phyloP scores from a whole-genome alignment of 2,329 filamentous ascomycete genomes.

The Mycosphaerelloides madeirae region DNA sequence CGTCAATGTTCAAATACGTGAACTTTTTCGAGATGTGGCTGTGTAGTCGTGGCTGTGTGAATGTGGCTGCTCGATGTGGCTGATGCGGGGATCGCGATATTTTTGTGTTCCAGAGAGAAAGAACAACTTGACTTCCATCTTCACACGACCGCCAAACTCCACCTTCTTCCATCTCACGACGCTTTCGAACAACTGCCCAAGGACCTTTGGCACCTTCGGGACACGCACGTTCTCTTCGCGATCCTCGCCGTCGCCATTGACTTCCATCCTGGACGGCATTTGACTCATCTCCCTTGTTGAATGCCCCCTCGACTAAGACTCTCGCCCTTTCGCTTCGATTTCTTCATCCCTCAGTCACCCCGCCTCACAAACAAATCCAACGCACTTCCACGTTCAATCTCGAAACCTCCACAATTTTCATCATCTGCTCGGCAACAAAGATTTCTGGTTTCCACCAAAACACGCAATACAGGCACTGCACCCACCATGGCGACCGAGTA shows the following conservation, averaged over 20 bases:
- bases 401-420: slow-evolving; percentile 10
- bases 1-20: not conserved
- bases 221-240: not conserved
- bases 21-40: slow-evolving; percentile 2
- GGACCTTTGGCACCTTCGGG: not conserved
- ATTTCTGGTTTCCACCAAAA: slow-evolving; percentile 24
- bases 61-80: not conserved
- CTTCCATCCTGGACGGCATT: not conserved
- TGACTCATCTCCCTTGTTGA: slow-evolving; percentile 14
- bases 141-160: not conserved
- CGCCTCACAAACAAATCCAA: not conserved
- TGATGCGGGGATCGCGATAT: not conserved
- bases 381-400: slow-evolving; percentile 2
- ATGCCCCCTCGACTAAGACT: slow-evolving; percentile 14
- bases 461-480: slow-evolving; percentile 36
- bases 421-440: slow-evolving; percentile 15
- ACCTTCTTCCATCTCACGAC: not conserved
- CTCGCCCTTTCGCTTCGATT: slow-evolving; percentile 4
- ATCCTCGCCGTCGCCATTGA: not conserved
- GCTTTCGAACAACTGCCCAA: not conserved
- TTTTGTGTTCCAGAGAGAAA: not conserved
- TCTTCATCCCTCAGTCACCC: not conserved
- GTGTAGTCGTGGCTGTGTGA: not conserved
- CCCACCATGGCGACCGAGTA: slow-evolving; percentile 58
- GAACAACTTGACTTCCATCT: not conserved